Evolutionary conservation across 495 filamentous ascomycete species (phyloP), one percentile per base, ranked within the genome.

Genomic region (Penicillium cosmopolitanum): DNA sequence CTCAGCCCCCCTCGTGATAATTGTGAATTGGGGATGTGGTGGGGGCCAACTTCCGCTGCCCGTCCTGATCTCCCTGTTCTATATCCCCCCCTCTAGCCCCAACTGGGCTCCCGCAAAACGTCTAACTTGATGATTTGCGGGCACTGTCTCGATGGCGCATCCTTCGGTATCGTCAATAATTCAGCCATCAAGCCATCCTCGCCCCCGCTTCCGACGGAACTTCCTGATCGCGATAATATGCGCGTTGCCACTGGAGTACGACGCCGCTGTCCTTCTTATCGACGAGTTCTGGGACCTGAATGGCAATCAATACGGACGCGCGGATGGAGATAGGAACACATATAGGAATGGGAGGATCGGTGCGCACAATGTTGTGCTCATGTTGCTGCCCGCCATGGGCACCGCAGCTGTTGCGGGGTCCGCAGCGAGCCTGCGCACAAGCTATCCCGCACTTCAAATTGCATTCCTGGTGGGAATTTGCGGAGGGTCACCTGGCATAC

Each of bases 211-310:
- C 13, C 35, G 35, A 4, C 35, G 35, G 3, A 38, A 64, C 18
- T 69, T 69, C 38, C 60, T 73, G 13, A 67, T 76, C n/a, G 74
- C 66, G 25, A 68, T 78, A n/a, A 65, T 77, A 8, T 74, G 73
- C 51, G 74, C 74, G 1, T 60, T 77, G 9, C 56, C 63, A 5
- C 61, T 66, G 3, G 74, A 78, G 54, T 65, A 51, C 34, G 59
- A 74, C 19, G 76, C 76, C 28, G 68, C 72, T 4, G 9, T 4
- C 1, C 18, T 54, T 44, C 15, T 68, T 5, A 21, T 70, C 6
- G 69, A 72, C 42, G 64, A 67, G 15, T 56, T 61, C 42, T 71
- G 63, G 62, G 51, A 68, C 16, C 34, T 62, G 15, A 44, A 57
- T 53, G 46, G 61, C 25, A 19, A 66, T 9, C 28, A 60, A 21